phyloP scores from a whole-genome alignment of 1,139 yeast species.

The Spathaspora jeffriesii region DNA sequence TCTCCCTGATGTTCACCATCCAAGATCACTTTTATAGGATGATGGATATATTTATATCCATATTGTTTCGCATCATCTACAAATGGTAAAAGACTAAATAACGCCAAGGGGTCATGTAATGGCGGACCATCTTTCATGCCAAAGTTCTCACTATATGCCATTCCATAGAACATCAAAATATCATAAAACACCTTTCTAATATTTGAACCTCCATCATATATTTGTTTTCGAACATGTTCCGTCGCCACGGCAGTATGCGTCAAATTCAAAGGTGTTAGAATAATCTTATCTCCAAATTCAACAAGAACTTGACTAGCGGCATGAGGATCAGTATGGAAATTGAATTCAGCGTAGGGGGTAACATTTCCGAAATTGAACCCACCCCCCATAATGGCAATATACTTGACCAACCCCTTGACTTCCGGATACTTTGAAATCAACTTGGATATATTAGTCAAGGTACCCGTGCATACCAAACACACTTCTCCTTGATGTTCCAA shows the following conservation, averaged over 20 bases:
- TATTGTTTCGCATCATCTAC: constrained; percentile 32
- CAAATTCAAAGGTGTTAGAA: constrained; percentile 67
- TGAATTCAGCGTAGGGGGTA: constrained; percentile 73
- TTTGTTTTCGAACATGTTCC: constrained; percentile 32
- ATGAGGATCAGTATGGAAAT: constrained; percentile 72
- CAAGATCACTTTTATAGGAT: constrained; percentile 23
- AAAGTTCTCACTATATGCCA: constrained; percentile 43
- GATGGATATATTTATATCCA: constrained; percentile 29
- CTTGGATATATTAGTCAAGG: constrained; percentile 67
- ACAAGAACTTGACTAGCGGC: constrained; percentile 66
- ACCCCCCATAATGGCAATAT: constrained; percentile 77
- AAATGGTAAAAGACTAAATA: constrained; percentile 55
- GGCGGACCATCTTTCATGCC: constrained; percentile 67
- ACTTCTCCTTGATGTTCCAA: constrained; percentile 41
- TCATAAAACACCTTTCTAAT: constrained; percentile 57
- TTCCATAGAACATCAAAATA: constrained; percentile 56
- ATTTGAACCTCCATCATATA: constrained; percentile 27
- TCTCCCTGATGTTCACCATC: constrained; percentile 37
- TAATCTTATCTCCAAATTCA: constrained; percentile 41
- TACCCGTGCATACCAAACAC: constrained; percentile 68
- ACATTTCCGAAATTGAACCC: constrained; percentile 50
- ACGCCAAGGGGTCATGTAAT: constrained; percentile 79
- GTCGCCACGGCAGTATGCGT: constrained; percentile 73
- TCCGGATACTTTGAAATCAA: constrained; percentile 56
- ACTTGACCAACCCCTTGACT: constrained; percentile 42